phyloP scores from a whole-genome alignment of 2,329 filamentous ascomycete genomes.

The Aschersonia sp. region DNA sequence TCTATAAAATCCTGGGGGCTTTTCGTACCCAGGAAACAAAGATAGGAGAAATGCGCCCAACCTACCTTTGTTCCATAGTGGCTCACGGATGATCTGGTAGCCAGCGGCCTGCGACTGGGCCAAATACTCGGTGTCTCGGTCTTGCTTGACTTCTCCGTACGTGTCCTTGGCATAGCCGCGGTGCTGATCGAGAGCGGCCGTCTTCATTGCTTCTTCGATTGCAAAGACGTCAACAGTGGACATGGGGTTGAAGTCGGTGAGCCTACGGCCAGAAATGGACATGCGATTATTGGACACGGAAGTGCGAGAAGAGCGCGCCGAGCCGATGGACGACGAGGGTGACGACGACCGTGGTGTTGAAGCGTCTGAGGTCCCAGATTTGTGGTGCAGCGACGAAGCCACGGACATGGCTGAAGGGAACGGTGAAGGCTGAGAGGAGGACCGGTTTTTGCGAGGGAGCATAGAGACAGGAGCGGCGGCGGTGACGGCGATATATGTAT shows the following conservation, averaged over 20 bases:
- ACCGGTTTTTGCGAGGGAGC: not conserved
- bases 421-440: conserved; percentile 3
- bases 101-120: conserved; percentile 36
- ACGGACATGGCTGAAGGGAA: conserved; percentile 11
- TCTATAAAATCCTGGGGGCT: too few species aligned
- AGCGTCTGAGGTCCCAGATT: conserved; percentile 33
- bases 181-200: conserved; percentile 44
- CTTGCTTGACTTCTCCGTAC: conserved; percentile 41
- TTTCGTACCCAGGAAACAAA: too few species aligned
- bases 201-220: conserved; percentile 46
- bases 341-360: conserved; percentile 40
- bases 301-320: conserved; percentile 32
- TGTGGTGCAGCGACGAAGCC: conserved; percentile 19
- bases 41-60: too few species aligned
- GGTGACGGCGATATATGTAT: not conserved
- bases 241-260: conserved; percentile 40
- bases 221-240: conserved; percentile 39
- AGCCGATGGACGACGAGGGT: conserved; percentile 31
- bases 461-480: not conserved
- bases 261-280: conserved; percentile 34
- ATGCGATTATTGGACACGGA: conserved; percentile 37
- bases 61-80: conserved; percentile 52
- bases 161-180: conserved; percentile 44
- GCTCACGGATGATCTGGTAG: conserved; percentile 47
- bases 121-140: conserved; percentile 37